These are phyloP conservation scores for Phoma sp. DNA, from an alignment of 2,329 filamentous ascomycete genomes.

Conservation along the genomic window DNA sequence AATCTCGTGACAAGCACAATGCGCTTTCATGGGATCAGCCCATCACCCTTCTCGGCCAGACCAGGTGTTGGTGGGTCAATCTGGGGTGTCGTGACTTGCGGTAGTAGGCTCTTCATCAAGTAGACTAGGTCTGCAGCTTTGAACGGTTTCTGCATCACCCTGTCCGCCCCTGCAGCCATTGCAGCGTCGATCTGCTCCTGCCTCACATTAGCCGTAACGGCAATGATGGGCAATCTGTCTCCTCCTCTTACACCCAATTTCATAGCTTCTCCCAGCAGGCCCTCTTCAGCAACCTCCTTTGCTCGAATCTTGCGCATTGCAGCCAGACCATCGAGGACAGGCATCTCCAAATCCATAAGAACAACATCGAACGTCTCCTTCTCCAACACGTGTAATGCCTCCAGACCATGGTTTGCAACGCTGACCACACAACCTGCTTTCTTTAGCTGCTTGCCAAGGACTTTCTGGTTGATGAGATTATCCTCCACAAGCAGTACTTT, in stretches of 20 bases:
- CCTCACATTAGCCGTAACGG: slow-evolving; percentile 49
- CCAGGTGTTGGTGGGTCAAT: slow-evolving; percentile 30
- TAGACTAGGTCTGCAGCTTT: slow-evolving; percentile 44
- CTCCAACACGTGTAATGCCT: slow-evolving; percentile 45
- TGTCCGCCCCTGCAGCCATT: slow-evolving; percentile 44
- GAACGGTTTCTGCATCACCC: slow-evolving; percentile 49
- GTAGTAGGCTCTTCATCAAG: slow-evolving; percentile 45
- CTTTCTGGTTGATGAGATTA: slow-evolving; percentile 50
- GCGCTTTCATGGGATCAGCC: slow-evolving; percentile 24
- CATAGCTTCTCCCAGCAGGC: slow-evolving; percentile 22
- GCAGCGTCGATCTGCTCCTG: slow-evolving; percentile 47
- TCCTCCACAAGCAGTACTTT: slow-evolving; percentile 49
- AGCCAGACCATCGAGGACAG: slow-evolving; percentile 56
- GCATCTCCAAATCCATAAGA: slow-evolving; percentile 64
- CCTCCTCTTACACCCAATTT: slow-evolving; percentile 31
- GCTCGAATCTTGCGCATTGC: slow-evolving; percentile 58
- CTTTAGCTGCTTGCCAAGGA: slow-evolving; percentile 46
- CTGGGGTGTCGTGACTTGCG: slow-evolving; percentile 24
- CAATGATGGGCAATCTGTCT: slow-evolving; percentile 43
- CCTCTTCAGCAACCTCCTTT: slow-evolving; percentile 50
- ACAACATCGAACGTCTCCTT: slow-evolving; percentile 41
- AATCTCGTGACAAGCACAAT: background rate
- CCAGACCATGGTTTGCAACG: slow-evolving; percentile 48
- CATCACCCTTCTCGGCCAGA: slow-evolving; percentile 14
- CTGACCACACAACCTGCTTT: slow-evolving; percentile 42